These are phyloP conservation scores for Opeltia flavorubescens DNA, from an alignment of 495 filamentous ascomycete genomes.

Conservation along the genomic window DNA sequence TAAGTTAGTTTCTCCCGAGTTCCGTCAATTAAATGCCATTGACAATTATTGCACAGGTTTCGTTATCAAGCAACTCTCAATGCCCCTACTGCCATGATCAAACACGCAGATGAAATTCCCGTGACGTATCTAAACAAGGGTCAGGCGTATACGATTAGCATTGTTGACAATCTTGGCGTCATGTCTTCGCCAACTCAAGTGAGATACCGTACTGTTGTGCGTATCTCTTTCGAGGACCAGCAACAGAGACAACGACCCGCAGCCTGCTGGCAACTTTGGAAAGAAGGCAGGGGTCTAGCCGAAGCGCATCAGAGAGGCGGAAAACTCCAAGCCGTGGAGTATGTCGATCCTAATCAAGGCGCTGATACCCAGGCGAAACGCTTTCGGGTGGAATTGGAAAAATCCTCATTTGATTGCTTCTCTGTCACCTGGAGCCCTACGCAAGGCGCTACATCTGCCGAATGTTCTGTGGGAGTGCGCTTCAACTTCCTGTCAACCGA, in stretches of 20 bases:
- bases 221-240: slow-evolving; percentile 89
- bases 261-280: slow-evolving; percentile 90
- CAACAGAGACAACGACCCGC: slow-evolving; percentile 71
- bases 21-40: slow-evolving; percentile 25
- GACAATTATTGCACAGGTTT: slow-evolving; percentile 45
- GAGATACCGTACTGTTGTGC: slow-evolving; percentile 72
- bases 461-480: slow-evolving; percentile 73
- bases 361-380: slow-evolving; percentile 54
- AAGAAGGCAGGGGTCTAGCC: slow-evolving; percentile 76
- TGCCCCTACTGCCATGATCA: slow-evolving; percentile 94
- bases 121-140: slow-evolving; percentile 96
- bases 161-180: slow-evolving; percentile 48
- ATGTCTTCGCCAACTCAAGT: slow-evolving; percentile 23
- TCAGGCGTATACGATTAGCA: slow-evolving; percentile 70
- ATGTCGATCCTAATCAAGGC: slow-evolving; percentile 62
- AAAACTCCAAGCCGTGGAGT: slow-evolving; percentile 84
- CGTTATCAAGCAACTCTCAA: slow-evolving; percentile 83
- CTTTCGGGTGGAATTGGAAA: slow-evolving; percentile 66
- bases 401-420: slow-evolving; percentile 81
- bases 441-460: slow-evolving; percentile 37
- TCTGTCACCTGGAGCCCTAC: slow-evolving; percentile 74
- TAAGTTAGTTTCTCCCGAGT: slow-evolving; percentile 26
- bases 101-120: slow-evolving; percentile 71
- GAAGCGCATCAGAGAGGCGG: slow-evolving; percentile 82
- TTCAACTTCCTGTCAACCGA: slow-evolving; percentile 98